Conservation (phyloP, 2,329 filamentous ascomycete species). For the Ceratocystis huliohia region DNA sequence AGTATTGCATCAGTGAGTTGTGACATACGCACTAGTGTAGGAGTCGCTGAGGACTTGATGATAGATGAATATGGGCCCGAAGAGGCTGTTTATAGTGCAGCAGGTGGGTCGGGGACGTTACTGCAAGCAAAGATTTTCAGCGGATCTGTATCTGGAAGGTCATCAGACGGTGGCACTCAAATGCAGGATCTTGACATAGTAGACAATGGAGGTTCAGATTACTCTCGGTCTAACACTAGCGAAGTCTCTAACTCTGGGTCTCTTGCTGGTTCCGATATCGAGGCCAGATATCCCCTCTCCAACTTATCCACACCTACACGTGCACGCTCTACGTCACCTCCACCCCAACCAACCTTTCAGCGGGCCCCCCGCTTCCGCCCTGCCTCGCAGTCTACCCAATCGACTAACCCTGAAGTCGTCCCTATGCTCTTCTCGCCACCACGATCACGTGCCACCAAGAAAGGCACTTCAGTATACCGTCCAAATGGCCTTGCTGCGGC, state of each 20-base stretch:
- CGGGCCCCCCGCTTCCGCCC: conserved; percentile 32
- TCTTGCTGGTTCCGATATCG: no score
- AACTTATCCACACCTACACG: no score
- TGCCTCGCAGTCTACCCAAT: conserved; percentile 16
- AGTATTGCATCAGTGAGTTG: background rate
- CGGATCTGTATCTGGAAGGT: background rate
- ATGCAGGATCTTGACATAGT: no score
- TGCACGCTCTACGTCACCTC: conserved; percentile 15
- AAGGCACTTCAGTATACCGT: conserved; percentile 24
- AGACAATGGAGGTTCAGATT: no score
- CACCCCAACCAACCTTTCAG: conserved; percentile 31
- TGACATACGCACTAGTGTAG: background rate
- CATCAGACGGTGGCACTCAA: background rate
- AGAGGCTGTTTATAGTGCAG: background rate
- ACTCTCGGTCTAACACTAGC: no score
- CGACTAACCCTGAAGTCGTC: conserved; percentile 22
- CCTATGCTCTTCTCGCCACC: conserved; percentile 27
- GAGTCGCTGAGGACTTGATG: background rate
- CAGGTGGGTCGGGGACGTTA: background rate
- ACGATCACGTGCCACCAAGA: background rate
- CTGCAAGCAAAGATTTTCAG: conserved; percentile 2
- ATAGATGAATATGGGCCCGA: background rate
- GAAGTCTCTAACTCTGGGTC: no score
- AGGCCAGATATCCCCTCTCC: no score
- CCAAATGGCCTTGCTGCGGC: conserved; percentile 30